Evolutionary conservation across 208 protist species (phyloP), one percentile per base, ranked within the genome.

Genomic region (Leishmania guyanensis): DNA sequence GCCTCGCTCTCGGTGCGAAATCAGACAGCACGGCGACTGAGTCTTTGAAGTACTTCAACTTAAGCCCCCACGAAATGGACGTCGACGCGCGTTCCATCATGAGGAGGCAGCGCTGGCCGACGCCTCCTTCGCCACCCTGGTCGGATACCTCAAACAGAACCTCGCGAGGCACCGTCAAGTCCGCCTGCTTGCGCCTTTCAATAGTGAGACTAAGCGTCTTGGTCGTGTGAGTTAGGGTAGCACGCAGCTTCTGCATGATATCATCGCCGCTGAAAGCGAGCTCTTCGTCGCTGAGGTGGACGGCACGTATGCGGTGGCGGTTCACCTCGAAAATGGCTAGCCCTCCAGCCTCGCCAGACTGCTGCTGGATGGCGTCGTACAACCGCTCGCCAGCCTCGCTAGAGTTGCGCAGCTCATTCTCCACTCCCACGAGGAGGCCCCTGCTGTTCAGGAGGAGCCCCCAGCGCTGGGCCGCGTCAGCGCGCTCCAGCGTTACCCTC

Each of bases 31-130:
- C 75, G 16, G 84, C 60, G 16, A 50, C 20, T 5, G 62, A 0
- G 9, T 50, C 60, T 46, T 70, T 43, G 36, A 64, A 22, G 53
- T 68, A 73, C 78, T 79, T 76, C 56, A 95, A n/a, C 62, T 84
- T 82, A 22, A 95, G 53, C 26, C 89, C 85, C 92, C 92, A 95
- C 62, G 83, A 81, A 5, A 93, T 86, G 17, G 75, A 75, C 20
- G 81, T 80, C 33, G 84, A 90, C 17, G 87, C 62, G 29, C 92
- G 86, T 51, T 84, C 82, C n/a, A 95, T 76, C 69, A 93, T 89
- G 64, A 95, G 83, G 53, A 82, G 70, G n/a, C 84, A 85, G 54
- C 89, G 83, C 82, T 93, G 91, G 9, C 91, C 91, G 33, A 85
- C 77, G 46, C 82, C 79, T 17, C 78, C 79, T 77, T 94, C 91